phyloP scores from a whole-genome alignment of 2,329 filamentous ascomycete genomes.

The Colletotrichum siamense region DNA sequence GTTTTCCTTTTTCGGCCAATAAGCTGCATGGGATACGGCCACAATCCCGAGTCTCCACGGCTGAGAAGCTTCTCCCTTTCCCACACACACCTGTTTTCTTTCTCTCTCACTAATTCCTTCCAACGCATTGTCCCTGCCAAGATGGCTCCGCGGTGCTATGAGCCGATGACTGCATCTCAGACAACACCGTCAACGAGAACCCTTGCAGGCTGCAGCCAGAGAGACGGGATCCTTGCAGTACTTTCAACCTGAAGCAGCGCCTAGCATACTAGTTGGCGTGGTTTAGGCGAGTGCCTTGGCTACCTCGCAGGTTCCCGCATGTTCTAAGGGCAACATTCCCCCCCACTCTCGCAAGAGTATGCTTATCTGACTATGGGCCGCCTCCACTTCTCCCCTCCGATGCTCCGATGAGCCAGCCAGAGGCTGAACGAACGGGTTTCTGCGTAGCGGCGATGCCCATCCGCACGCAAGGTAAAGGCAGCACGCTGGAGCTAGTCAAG shows the following conservation, averaged over 20 bases:
- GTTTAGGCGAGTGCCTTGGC: not conserved
- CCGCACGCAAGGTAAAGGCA: not conserved
- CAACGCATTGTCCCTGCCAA: conserved; percentile 5
- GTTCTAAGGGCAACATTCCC: not conserved
- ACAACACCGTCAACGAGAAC: not conserved
- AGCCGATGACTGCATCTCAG: conserved; percentile 10
- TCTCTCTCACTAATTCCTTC: not conserved
- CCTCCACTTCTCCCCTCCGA: not conserved
- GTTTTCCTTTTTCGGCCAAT: conserved; percentile 7
- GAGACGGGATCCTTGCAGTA: conserved; percentile 13
- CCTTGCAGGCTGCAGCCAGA: conserved; percentile 10
- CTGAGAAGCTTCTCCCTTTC: not conserved
- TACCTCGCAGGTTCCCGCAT: not conserved
- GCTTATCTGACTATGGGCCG: not conserved
- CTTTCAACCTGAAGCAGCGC: conserved; percentile 10
- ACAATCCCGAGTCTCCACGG: not conserved
- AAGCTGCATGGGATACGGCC: not conserved
- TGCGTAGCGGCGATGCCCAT: not conserved
- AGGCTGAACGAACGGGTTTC: not conserved
- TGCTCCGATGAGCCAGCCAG: not conserved
- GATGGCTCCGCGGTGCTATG: not conserved
- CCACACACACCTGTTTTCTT: not conserved
- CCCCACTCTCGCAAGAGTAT: not conserved
- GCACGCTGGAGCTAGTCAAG: conserved; percentile 15
- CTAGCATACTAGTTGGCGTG: not conserved